Evolutionary conservation across 768 basidiomycete genomes (phyloP).

Genomic region (Phaffia australis): DNA sequence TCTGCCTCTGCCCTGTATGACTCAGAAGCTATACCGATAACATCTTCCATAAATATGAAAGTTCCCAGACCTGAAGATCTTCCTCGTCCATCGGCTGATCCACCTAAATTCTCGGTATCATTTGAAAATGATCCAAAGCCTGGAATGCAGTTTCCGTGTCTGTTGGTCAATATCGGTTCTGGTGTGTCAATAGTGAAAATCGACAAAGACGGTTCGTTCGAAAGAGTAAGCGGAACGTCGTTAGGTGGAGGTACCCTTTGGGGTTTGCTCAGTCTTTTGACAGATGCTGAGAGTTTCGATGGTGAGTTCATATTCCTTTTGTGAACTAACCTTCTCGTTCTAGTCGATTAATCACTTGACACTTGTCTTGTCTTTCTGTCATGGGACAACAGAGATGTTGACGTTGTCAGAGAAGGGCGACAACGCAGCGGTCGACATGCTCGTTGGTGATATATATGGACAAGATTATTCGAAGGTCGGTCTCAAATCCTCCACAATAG

Average conservation of each 20-base stretch:
- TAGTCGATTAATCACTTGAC: neutral
- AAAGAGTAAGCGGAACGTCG: slow-evolving; percentile 94
- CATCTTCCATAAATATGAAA: neutral
- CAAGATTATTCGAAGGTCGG: slow-evolving; percentile 91
- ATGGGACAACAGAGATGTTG: slow-evolving; percentile 68
- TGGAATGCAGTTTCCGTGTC: slow-evolving; percentile 64
- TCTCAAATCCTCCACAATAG: slow-evolving; percentile 94
- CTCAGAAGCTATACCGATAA: neutral
- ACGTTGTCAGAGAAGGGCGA: slow-evolving; percentile 85
- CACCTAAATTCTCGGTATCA: slow-evolving; percentile 75
- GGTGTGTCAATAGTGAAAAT: slow-evolving; percentile 97
- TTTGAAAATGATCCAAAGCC: slow-evolving; percentile 75
- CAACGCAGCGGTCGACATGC: slow-evolving; percentile 91
- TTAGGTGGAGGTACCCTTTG: slow-evolving; percentile 94
- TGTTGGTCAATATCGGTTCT: slow-evolving; percentile 95
- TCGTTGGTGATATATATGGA: slow-evolving; percentile 97
- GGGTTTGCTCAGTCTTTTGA: slow-evolving; percentile 86
- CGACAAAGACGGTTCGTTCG: slow-evolving; percentile 86
- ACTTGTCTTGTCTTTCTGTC: neutral
- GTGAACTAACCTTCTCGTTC: neutral
- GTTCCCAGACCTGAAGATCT: slow-evolving; percentile 38
- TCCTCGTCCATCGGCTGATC: slow-evolving; percentile 79
- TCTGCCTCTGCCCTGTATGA: neutral
- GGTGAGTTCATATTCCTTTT: slow-evolving; percentile 49
- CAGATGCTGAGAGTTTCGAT: slow-evolving; percentile 90